phyloP scores from a whole-genome alignment of 495 filamentous ascomycete species.

The Entonaema liquescens region DNA sequence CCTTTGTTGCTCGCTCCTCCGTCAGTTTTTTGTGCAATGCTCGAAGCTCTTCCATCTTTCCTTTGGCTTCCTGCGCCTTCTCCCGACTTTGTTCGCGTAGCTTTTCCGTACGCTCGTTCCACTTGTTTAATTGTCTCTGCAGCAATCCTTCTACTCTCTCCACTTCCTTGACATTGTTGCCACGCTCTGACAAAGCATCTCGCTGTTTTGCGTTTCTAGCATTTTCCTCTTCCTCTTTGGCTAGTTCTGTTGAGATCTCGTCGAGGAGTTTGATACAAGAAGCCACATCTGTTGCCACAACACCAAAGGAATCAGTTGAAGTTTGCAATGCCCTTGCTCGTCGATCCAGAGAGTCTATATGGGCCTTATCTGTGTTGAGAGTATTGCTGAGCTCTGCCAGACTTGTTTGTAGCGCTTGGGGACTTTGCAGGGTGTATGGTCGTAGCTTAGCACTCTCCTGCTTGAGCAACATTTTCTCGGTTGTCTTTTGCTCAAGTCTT shows the following conservation, averaged over 20 bases:
- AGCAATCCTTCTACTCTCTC: conserved; percentile 86
- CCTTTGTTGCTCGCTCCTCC: conserved; percentile 85
- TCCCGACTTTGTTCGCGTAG: conserved; percentile 78
- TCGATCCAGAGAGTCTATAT: conserved; percentile 87
- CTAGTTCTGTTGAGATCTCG: conserved; percentile 81
- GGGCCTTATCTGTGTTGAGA: conserved; percentile 75
- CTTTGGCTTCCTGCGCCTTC: conserved; percentile 79
- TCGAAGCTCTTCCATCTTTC: conserved; percentile 89
- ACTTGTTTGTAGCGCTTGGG: conserved; percentile 80
- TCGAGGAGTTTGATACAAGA: conserved; percentile 88
- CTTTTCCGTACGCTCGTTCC: conserved; percentile 84
- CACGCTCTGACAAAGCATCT: conserved; percentile 85
- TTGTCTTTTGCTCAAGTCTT: conserved; percentile 81
- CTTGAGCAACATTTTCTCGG: conserved; percentile 62
- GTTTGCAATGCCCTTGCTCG: conserved; percentile 90
- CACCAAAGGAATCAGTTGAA: conserved; percentile 84
- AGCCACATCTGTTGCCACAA: conserved; percentile 82
- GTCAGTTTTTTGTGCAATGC: conserved; percentile 80
- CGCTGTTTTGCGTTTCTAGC: conserved; percentile 78
- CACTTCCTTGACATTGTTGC: conserved; percentile 88
- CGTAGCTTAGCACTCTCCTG: conserved; percentile 88
- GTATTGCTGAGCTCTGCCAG: conserved; percentile 82
- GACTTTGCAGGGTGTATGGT: conserved; percentile 90
- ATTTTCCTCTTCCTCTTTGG: conserved; percentile 90
- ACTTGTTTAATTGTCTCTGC: conserved; percentile 81